Percentiles rank a stretch among this genome's conserved stretches.
Conservation (phyloP, 345 rosid genomes). For the Eucalyptus pauciflora region DNA sequence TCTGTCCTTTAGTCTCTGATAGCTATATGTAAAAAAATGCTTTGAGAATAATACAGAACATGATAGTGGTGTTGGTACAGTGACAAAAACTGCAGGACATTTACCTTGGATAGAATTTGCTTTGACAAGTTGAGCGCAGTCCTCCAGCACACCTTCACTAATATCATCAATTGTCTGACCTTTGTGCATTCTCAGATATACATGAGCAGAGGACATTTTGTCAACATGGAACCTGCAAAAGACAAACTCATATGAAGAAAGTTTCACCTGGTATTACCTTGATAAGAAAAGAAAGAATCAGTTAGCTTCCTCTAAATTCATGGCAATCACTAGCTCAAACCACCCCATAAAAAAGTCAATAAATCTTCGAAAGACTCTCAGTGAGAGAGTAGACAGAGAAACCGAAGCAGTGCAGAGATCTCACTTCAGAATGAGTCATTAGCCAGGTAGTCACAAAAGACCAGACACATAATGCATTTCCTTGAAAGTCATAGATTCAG, state of each 20-base stretch:
- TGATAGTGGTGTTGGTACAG: background rate
- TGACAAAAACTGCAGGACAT: background rate
- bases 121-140: constrained; percentile 96
- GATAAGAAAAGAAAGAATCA: background rate
- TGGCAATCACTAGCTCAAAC: background rate
- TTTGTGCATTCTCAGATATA: constrained; percentile 78
- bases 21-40: background rate
- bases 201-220: constrained; percentile 99
- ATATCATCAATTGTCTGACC: constrained; percentile 86
- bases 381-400: background rate
- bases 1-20: background rate
- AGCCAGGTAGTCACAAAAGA: background rate
- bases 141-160: constrained; percentile 78
- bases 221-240: constrained; percentile 91
- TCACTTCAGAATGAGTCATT: background rate
- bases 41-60: background rate
- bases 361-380: background rate
- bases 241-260: background rate
- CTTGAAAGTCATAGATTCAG: background rate
- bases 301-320: background rate
- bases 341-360: background rate
- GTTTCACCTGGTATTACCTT: background rate
- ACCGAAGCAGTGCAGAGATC: background rate
- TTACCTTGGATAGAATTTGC: constrained; percentile 97
- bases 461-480: background rate